Percentiles rank a stretch among this genome's conserved stretches.
Evolutionary conservation across 495 filamentous ascomycete genomes (phyloP).

Genomic region (Penicillium diatomitis): DNA sequence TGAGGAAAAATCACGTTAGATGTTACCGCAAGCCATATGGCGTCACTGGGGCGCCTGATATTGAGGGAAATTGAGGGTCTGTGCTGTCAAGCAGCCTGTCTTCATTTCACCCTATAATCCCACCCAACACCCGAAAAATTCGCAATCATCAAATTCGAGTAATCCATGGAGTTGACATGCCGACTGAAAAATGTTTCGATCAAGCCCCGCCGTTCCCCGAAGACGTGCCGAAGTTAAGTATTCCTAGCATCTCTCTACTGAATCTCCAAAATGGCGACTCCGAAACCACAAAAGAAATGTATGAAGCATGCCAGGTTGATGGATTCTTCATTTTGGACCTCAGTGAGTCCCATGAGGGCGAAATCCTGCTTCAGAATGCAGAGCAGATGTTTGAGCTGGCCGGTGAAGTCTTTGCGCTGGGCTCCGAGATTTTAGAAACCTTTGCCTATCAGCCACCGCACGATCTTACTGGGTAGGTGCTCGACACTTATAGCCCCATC

Average conservation of each 20-base stretch:
- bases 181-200: background rate
- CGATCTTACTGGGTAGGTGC: constrained; percentile 5
- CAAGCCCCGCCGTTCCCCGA: background rate
- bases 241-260: background rate
- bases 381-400: constrained; percentile 13
- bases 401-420: constrained; percentile 5
- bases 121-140: too few species aligned
- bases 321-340: constrained; percentile 21
- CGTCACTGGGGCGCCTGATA: too few species aligned
- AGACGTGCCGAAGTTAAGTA: background rate
- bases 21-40: too few species aligned
- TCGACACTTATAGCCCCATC: background rate
- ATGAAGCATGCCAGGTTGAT: constrained; percentile 8
- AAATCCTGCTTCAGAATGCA: constrained; percentile 7
- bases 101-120: too few species aligned
- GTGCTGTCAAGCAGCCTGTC: too few species aligned
- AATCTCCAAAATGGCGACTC: background rate
- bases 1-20: too few species aligned
- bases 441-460: constrained; percentile 5
- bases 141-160: too few species aligned
- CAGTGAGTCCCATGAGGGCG: constrained; percentile 5
- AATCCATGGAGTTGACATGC: background rate
- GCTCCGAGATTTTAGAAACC: constrained; percentile 4
- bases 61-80: too few species aligned
- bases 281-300: background rate